Percentiles rank a stretch among this genome's conserved stretches.
phyloP scores from a whole-genome alignment of 2,329 filamentous ascomycete species.

The Tolypocladium cylindrosporum region DNA sequence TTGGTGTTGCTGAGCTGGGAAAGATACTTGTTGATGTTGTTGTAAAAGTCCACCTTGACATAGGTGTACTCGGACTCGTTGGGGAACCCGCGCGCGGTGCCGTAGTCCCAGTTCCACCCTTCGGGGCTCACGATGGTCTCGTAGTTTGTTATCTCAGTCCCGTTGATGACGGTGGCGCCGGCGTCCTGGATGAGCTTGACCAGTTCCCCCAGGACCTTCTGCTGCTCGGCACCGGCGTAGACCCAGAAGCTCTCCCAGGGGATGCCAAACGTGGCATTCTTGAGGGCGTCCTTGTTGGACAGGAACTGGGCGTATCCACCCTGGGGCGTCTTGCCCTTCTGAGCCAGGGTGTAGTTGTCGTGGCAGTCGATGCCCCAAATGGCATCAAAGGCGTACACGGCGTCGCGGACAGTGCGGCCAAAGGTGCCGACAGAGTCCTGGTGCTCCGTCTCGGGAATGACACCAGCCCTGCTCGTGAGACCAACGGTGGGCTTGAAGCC shows the following conservation, averaged over 20 bases:
- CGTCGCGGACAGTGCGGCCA: conserved; percentile 59
- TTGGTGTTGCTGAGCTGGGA: conserved; percentile 51
- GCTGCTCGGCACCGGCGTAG: conserved; percentile 45
- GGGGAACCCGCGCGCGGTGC: conserved; percentile 47
- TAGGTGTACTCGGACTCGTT: conserved; percentile 68
- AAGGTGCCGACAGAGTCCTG: conserved; percentile 63
- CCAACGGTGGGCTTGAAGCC: conserved; percentile 71
- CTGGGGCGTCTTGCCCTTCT: conserved; percentile 41
- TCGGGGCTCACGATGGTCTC: conserved; percentile 51
- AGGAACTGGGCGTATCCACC: conserved; percentile 50
- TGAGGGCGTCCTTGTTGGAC: conserved; percentile 39
- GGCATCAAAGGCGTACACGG: conserved; percentile 53
- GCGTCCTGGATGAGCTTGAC: conserved; percentile 45
- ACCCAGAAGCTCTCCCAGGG: conserved; percentile 66
- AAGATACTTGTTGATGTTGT: conserved; percentile 51
- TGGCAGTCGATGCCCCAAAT: conserved; percentile 54
- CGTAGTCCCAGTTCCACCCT: conserved; percentile 70
- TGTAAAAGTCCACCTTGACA: conserved; percentile 62
- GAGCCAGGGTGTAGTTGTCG: conserved; percentile 57
- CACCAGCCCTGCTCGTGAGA: conserved; percentile 52
- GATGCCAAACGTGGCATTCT: conserved; percentile 56
- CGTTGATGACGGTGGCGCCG: conserved; percentile 59
- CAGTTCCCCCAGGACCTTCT: conserved; percentile 33
- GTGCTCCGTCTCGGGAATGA: conserved; percentile 56
- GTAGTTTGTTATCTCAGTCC: conserved; percentile 56